Base-by-base conservation (phyloP, 2,329 filamentous ascomycete genomes). In the Aspergillus calidoustus region DNA sequence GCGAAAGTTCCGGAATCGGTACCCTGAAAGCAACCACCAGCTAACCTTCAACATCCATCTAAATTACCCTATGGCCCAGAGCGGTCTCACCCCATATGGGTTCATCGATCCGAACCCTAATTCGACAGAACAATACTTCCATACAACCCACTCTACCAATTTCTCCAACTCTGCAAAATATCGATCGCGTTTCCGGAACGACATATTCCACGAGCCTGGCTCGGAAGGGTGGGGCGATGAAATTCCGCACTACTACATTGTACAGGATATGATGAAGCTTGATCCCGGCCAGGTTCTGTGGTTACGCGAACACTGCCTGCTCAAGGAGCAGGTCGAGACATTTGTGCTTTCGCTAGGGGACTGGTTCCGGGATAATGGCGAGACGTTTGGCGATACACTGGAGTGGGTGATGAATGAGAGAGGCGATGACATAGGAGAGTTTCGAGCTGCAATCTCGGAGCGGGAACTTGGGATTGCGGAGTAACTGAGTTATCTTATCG, bases 161-260 rank as follows among this genome's bases (percentile, higher is more conserved):
- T 59, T 59, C 43, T 55, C 53, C 4, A 68, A 73, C 7, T 63
- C 73, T 22, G 69, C 75, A 46, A 77, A 77, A 66, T 78, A 82
- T 69, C 75, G 79, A 48, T 77, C 80, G 43, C 81, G 82, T 64
- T 82, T 82, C 63, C 79, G 77, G 4, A 76, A 81, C 23, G 80
- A 82, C 48, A 71, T 81, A 3, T 78, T 76, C 64, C 82, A 85
- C 61, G 83, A 86, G 31, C 77, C 83, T 3, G 84, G 83, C 7
- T 77, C 79, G n/a, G 85, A 87, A 72, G 86, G 86, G 25, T 89
- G 86, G 86, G 86, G 86, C 31, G 86, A 88, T 66, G 86, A 88
- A 59, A 85, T 88, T 54, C 79, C 81, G 15, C 86, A 88, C 64
- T 88, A 88, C 71, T 88, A 89, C 66, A 79, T 88, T 6, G 82